Evolutionary conservation across 345 rosid species (phyloP), one percentile per base, ranked within the genome.

Genomic region (Populus pruinosa): DNA sequence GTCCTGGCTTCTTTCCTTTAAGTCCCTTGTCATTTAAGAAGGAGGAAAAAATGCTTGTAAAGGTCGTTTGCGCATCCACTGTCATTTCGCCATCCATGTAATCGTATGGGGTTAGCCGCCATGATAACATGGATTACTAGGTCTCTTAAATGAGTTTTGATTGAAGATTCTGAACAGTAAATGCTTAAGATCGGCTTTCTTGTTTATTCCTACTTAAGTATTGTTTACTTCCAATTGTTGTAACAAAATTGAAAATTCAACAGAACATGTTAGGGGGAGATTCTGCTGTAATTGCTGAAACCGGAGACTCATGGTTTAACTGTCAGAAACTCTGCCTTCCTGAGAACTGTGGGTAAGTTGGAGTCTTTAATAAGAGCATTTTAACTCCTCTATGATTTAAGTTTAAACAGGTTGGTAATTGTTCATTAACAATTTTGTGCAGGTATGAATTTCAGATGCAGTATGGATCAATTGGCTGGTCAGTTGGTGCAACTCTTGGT

Each of bases 381-480:
- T n/a, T 33, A 12, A 7, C 53, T 55, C 61, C 25, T 49, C 23
- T n/a, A 35, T 21, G 8, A 21, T 66, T 33, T 73, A 23, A 11
- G 0, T 5, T n/a, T 8, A 72, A 47, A 21, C 74, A 69, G 29
- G 20, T 6, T 53, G 17, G 16, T 21, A 75, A 75, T 70, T 63
- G 38, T 59, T 72, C 36, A 33, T 78, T 62, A 63, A 72, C 49
- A 36, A 65, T 66, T 69, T 56, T 74, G 25, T 81, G 53, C 76
- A 91, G 94, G 44, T 91, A 89, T 66, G 94, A 91, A 73, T 91
- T 91, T 82, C 94, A 91, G 83, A 91, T 91, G 94, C 94, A 91
- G 68, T 91, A 89, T 77, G 94, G 94, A 78, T 91, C 94, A 23
- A 91, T 91, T 68, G 94, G 94, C 69, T 91, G 94, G 94, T 88